Conservation (phyloP, 2,329 filamentous ascomycete genomes). For the Scorias spongiosa region DNA sequence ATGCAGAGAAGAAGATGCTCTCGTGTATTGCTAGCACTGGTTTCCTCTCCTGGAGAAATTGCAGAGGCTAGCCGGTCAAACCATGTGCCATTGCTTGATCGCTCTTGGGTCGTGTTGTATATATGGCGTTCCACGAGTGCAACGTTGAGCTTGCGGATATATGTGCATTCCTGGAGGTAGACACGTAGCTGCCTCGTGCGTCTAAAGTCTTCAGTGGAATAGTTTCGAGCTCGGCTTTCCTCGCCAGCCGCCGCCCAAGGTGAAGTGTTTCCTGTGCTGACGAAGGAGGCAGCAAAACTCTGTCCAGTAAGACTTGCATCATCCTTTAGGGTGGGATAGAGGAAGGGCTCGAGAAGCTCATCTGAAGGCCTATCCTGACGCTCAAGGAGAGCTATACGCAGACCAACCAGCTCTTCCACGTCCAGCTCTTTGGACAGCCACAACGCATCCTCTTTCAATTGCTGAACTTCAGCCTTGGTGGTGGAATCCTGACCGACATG, state of each 20-base stretch:
- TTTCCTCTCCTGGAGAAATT: not conserved
- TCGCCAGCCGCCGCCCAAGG: too few species aligned
- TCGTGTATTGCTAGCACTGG: not conserved
- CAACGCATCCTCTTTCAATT: slow-evolving; percentile 69
- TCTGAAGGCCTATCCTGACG: slow-evolving; percentile 65
- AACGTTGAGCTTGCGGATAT: not conserved
- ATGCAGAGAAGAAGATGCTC: not conserved
- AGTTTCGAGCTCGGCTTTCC: not conserved
- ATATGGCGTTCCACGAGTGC: not conserved
- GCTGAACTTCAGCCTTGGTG: slow-evolving; percentile 55
- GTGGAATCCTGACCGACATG: slow-evolving; percentile 57
- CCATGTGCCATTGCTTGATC: not conserved
- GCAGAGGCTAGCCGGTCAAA: not conserved
- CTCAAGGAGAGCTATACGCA: slow-evolving; percentile 69
- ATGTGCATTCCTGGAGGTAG: not conserved
- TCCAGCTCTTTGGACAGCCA: slow-evolving; percentile 70
- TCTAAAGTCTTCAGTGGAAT: not conserved
- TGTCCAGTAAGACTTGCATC: not conserved
- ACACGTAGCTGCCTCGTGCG: not conserved
- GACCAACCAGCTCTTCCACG: slow-evolving; percentile 67
- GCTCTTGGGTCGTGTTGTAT: not conserved
- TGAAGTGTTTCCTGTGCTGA: not conserved
- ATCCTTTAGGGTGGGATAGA: not conserved
- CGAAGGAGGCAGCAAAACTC: not conserved
- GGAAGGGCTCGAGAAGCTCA: slow-evolving; percentile 42